Base-by-base conservation (phyloP, 176 grass and related monocot genomes). In the Carex cristatella region DNA sequence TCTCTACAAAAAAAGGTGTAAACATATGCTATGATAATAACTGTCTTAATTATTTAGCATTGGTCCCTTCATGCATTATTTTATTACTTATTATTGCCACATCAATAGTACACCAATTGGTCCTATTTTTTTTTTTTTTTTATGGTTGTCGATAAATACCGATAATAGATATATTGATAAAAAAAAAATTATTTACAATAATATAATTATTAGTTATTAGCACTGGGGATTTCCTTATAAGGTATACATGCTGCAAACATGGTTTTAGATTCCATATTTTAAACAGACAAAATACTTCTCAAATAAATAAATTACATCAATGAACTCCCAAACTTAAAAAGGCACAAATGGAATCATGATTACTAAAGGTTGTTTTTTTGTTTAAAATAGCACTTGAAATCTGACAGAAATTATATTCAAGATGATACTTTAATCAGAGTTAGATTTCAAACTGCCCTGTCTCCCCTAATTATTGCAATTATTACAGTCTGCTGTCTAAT, bases 381-480 rank as follows among this genome's bases (percentile, higher is more conserved):
- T 28, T 14, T 2, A 81, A 81, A 40, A 80, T 30, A 80, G 49
- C 55, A 35, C 35, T 15, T 38, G 14, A 35, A 80, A 61, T 59
- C 37, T 38, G 54, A 42, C 15, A 61, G 18, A 57, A 63, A 62
- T 81, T 63, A 61, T 56, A 62, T 81, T 40, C 79, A 60, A 81
- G 37, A 15, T 63, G 59, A 81, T 31, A 62, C 44, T 14, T 62
- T 63, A 54, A 53, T 54, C 30, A 40, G n/a, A 81, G n/a, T 51
- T n/a, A 51, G 81, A 54, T 51, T 46, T 54, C 60, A 53, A 63
- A 82, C 80, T 64, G 80, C 16, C 71, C 30, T 66, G 80, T 65
- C 80, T 65, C 62, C 61, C 80, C 62, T 68, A 68, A 68, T 83
- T 51, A 67, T 83, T 83, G 58, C 81, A 68, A 68, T 83, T 68